Evolutionary conservation across 2,329 filamentous ascomycete species (phyloP), one percentile per base, ranked within the genome.

Genomic region (Epichloe bromicola): DNA sequence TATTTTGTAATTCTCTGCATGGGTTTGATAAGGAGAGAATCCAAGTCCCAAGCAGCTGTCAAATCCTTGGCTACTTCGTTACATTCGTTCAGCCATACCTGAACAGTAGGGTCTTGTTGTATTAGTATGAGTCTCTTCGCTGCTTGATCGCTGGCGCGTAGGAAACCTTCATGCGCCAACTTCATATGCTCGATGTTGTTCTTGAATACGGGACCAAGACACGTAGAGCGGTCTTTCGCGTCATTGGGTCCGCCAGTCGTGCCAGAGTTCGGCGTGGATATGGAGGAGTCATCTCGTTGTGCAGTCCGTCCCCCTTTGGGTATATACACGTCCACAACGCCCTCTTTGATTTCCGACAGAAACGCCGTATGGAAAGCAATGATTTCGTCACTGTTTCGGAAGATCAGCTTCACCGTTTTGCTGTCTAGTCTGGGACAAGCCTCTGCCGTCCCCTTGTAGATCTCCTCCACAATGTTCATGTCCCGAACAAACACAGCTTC

Each of bases 381-480:
- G 51, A 98, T 83, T 60, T 95, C 86, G 59, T 93, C 86, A 4
- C 86, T 90, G 62, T 98, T 98, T 55, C 88, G 85, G 66, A 98
- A 98, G 15, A 98, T 80, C 12, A 86, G 76, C 63, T 90, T 95
- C 60, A 94, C 83, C 55, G 95, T 95, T 56, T 91, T 86, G 41
- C 79, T 72, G 42, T 86, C 87, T 30, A 96, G 78, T 56, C 88
- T 81, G 8, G 88, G 81, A 51, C 86, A 89, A 11, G 86, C 85
- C 58, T 86, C 82, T 1, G 88, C 87, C 1, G 93, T 97, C 42
- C 88, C 89, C 67, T 94, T 95, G 74, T 97, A 98, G 50, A 98
- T 97, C 62, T 97, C 90, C 61, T 95, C 88, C 2, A 95, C 85
- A 49, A 98, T 91, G 64, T 90, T 95, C 88, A 98, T 91, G 65